Base-by-base conservation (phyloP, 2,329 filamentous ascomycete genomes). In the Colletotrichum euphorbiae region DNA sequence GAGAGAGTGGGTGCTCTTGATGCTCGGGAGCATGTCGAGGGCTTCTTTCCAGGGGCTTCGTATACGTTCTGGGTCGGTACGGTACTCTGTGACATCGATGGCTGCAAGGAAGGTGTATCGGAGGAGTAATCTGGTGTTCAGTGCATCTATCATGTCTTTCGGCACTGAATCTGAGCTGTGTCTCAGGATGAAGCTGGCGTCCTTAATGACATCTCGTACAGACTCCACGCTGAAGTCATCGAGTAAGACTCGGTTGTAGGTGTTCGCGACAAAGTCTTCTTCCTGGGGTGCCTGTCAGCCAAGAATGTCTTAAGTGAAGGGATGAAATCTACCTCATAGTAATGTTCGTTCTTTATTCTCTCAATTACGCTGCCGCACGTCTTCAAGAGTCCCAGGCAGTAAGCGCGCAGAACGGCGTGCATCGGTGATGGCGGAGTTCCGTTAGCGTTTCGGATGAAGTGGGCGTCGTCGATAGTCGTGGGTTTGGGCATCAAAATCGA, bases 201-300 rank as follows among this genome's bases (percentile, higher is more conserved):
- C 80, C 24, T 85, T 77, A 19, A 93, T 78, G 28, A 85, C 77
- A 8, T 81, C 78, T 46, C 84, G 80, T 24, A 93, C 84, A n/a
- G 85, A 82, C 5, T 83, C 80, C 2, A 84, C 78, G 15, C 87
- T 82, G 65, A 95, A 84, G 13, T 85, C 80, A 28, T 89, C 88
- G 6, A 98, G 84, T 1, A 99, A 82, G 12, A 88, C 89, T 42
- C 94, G 88, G 72, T 94, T 91, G 76, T 96, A 98, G 0, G 94
- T 92, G 77, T 97, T 94, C 6, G 93, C 94, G 19, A 97, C 93
- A 76, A 99, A 98, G 75, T 99, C 96, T 79, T 99, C 96, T 80
- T 99, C 96, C 90, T 95, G 60, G 15, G n/a, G 24, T 9, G n/a
- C 13, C 33, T 6, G n/a, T 69, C 15, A 65, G 48, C 55, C n/a